phyloP scores from a whole-genome alignment of 441 rosid genomes.

The Arabidopsis lyrata region DNA sequence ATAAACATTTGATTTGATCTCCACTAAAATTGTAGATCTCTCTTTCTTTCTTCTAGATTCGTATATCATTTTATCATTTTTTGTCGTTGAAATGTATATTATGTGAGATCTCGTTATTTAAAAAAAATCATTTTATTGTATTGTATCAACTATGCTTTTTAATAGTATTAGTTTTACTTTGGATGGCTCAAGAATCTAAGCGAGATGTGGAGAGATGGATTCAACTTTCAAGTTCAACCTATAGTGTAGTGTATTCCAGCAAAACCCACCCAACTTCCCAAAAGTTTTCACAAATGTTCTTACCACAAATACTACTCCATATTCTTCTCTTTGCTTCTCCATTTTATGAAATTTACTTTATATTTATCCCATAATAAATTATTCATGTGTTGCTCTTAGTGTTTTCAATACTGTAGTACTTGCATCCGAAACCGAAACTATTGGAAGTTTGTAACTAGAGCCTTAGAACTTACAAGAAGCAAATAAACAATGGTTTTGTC shows the following conservation, averaged over 20 bases:
- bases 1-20: conserved; percentile 9
- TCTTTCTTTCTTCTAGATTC: neutral
- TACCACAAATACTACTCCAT: conserved; percentile 6
- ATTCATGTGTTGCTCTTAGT: too few species aligned
- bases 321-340: neutral
- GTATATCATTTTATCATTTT: neutral
- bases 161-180: conserved; percentile 12
- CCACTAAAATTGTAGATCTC: conserved; percentile 13
- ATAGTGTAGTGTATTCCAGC: conserved; percentile 52
- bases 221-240: conserved; percentile 9
- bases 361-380: too few species aligned
- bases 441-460: neutral
- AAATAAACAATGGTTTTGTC: neutral
- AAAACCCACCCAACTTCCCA: conserved; percentile 41
- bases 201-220: conserved; percentile 38
- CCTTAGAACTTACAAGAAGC: neutral
- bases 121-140: neutral
- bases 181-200: conserved; percentile 54
- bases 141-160: neutral
- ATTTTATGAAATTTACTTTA: neutral
- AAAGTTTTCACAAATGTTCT: conserved; percentile 9
- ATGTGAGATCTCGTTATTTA: neutral
- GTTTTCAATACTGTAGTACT: too few species aligned
- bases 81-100: conserved; percentile 8
- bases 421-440: too few species aligned